Evolutionary conservation across 208 protist genomes (phyloP).

Genomic region (Leishmania lainsoni): DNA sequence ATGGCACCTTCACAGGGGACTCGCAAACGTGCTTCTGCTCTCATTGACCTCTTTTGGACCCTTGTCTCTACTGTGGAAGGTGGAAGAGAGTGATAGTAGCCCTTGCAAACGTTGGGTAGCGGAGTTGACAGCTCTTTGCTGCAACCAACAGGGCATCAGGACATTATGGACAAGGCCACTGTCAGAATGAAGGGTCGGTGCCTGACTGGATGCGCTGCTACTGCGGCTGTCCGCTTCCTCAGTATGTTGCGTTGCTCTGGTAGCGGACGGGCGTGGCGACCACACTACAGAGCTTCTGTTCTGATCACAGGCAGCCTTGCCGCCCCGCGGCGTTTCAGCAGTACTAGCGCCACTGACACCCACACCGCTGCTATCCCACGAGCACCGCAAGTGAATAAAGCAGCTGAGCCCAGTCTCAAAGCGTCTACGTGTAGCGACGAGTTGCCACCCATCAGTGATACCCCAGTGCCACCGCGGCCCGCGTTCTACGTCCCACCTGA

Average conservation of each 20-base stretch:
- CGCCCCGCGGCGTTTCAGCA: conserved; percentile 3
- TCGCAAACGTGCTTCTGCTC: neutral
- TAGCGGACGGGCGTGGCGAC: neutral
- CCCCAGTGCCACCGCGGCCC: conserved; percentile 55
- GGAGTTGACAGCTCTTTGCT: neutral
- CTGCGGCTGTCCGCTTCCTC: neutral
- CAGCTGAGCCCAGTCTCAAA: neutral
- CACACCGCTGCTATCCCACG: neutral
- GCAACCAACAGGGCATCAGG: neutral
- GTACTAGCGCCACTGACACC: neutral
- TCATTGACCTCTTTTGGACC: neutral
- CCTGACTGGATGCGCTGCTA: neutral
- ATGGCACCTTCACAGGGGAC: neutral
- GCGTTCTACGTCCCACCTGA: conserved; percentile 75
- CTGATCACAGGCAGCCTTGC: neutral
- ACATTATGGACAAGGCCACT: neutral
- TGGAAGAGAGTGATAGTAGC: neutral
- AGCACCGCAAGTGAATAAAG: neutral
- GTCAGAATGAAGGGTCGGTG: neutral
- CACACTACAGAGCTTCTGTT: neutral
- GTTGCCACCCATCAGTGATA: conserved; percentile 34
- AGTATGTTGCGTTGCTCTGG: neutral
- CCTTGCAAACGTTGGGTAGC: neutral
- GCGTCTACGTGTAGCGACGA: neutral
- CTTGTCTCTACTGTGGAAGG: neutral